Evolutionary conservation across 108 stramenopile genomes (phyloP).

Genomic region (Cylindrotheca closterium): DNA sequence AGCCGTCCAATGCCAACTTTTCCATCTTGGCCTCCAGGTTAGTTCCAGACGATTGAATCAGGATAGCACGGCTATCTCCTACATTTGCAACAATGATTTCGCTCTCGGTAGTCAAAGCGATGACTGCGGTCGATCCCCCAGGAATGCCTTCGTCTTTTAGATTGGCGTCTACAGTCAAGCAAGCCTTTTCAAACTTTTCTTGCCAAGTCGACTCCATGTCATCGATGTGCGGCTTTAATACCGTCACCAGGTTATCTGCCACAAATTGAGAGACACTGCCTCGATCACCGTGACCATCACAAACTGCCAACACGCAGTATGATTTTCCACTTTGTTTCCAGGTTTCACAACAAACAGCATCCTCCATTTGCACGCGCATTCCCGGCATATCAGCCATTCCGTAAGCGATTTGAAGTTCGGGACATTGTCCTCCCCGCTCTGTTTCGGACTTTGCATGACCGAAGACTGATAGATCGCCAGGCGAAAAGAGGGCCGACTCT

Average conservation of each 20-base stretch:
- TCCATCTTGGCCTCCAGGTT: conserved; percentile 9
- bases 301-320: conserved; percentile 75
- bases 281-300: conserved; percentile 91
- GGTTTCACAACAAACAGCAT: conserved; percentile 56
- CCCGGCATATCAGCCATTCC: conserved; percentile 85
- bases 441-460: conserved; percentile 43
- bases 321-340: conserved; percentile 15
- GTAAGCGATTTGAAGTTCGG: conserved; percentile 34
- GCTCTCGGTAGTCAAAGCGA: conserved; percentile 58
- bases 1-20: conserved; percentile 1
- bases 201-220: conserved; percentile 20
- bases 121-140: conserved; percentile 83
- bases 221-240: conserved; percentile 23
- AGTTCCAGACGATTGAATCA: conserved; percentile 40
- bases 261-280: conserved; percentile 58
- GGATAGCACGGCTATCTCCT: conserved; percentile 88
- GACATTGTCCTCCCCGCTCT: conserved; percentile 18
- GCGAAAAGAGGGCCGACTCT: conserved; percentile 50
- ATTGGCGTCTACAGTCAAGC: conserved; percentile 50
- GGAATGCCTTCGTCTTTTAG: conserved; percentile 29
- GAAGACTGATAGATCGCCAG: conserved; percentile 61
- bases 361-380: conserved; percentile 85
- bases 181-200: conserved; percentile 26
- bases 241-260: conserved; percentile 35
- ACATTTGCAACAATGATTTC: conserved; percentile 83